Conservation (phyloP, 2,329 filamentous ascomycete genomes). For the Pyrenophora tritici-repentis region DNA sequence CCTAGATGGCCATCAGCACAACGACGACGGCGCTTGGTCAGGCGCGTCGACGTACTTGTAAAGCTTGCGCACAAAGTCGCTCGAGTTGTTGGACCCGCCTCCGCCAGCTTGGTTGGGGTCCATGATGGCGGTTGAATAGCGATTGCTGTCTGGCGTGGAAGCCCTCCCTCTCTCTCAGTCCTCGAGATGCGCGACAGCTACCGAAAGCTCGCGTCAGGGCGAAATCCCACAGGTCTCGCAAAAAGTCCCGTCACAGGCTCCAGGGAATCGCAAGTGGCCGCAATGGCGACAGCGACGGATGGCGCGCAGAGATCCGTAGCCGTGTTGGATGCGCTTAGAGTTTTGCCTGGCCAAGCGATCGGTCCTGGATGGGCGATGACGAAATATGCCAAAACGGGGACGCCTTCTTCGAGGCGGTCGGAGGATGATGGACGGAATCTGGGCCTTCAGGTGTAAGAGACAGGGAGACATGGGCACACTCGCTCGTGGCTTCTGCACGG, state of each 20-base stretch:
- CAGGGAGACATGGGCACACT: conserved; percentile 30
- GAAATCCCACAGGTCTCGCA: neutral
- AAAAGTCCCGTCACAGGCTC: neutral
- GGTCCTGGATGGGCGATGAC: conserved; percentile 26
- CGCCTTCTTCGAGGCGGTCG: conserved; percentile 23
- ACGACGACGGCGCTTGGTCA: neutral
- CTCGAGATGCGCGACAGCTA: conserved; percentile 14
- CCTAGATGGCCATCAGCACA: conserved; percentile 56
- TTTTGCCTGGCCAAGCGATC: conserved; percentile 21
- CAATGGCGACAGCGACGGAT: conserved; percentile 8
- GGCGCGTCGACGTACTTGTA: conserved; percentile 75
- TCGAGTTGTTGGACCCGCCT: conserved; percentile 75
- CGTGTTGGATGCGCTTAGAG: conserved; percentile 12
- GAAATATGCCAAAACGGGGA: conserved; percentile 28
- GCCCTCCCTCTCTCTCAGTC: conserved; percentile 2
- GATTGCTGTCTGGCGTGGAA: neutral
- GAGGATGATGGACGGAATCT: conserved; percentile 29
- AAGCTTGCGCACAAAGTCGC: conserved; percentile 97
- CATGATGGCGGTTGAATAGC: conserved; percentile 28
- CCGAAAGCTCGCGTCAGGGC: neutral
- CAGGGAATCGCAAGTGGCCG: conserved; percentile 2
- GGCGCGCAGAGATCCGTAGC: conserved; percentile 24
- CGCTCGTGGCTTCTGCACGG: conserved; percentile 28
- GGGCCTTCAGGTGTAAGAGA: conserved; percentile 31
- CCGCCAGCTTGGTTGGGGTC: conserved; percentile 39